phyloP scores from a whole-genome alignment of 139 green algal species.

The Trebouxia sp. region DNA sequence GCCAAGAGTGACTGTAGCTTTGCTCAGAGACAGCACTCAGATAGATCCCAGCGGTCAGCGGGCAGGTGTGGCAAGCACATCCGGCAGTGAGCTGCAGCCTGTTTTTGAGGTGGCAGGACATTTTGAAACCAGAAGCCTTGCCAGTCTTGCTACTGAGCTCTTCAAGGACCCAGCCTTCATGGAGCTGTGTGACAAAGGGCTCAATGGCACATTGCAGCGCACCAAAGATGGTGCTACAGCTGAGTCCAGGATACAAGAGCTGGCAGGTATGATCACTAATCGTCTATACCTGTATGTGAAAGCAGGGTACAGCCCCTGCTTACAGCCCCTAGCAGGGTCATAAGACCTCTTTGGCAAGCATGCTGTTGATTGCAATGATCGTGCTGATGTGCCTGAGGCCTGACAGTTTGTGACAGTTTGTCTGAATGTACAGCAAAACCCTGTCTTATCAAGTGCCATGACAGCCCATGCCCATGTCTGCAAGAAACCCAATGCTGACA shows the following conservation, averaged over 20 bases:
- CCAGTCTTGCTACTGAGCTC: conserved; percentile 47
- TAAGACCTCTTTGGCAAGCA: no score
- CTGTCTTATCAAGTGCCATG: no score
- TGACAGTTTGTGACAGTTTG: no score
- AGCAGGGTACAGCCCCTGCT: no score
- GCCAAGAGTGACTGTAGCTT: conserved; percentile 1
- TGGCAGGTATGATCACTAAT: conserved; percentile 53
- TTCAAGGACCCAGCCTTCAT: conserved; percentile 68
- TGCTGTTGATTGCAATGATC: no score
- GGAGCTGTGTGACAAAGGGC: conserved; percentile 56
- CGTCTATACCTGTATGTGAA: not conserved
- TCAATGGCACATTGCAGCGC: conserved; percentile 73
- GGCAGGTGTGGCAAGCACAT: not conserved
- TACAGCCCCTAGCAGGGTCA: no score
- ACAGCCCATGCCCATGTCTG: no score
- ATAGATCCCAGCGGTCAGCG: not conserved
- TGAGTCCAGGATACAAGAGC: conserved; percentile 76
- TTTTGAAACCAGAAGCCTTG: conserved; percentile 40
- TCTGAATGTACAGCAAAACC: no score
- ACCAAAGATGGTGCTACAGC: conserved; percentile 82
- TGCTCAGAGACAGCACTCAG: not conserved
- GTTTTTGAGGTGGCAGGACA: conserved; percentile 44
- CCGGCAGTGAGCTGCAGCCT: conserved; percentile 2
- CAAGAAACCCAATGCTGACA: no score
- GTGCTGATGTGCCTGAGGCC: no score